Base-by-base conservation (phyloP, 768 basidiomycete genomes). In the Nidularia pulvinata region DNA sequence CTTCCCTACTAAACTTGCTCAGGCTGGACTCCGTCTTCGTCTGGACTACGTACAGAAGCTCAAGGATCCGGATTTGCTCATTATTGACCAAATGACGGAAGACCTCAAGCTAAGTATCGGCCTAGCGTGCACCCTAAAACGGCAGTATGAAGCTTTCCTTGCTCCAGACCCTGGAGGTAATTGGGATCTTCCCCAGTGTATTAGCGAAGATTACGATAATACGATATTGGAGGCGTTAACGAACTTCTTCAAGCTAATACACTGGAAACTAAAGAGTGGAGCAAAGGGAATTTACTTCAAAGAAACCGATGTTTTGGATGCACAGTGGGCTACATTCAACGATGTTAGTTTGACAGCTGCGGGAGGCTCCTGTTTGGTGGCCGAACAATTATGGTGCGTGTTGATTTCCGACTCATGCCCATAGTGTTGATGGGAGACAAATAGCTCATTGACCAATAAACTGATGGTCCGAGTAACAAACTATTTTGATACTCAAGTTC, bases 241-340 rank as follows among this genome's bases (percentile, higher is more conserved):
- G 6, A 86, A 87, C 64, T 95, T 98, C 72, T 99, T 99, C 80
- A 89, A 83, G 64, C 78, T 99, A 35, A 86, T 98, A 19, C 93
- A 96, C 59, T 94, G 90, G 91, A 96, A 98, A 68, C 79, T 99
- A 49, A 96, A 96, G 76, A 90, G 91, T 58, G 93, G 90, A 16
- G 82, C 86, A 55, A 94, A 93, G 67, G 91, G 89, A 16, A 93
- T 95, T 47, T 91, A 96, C 69, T 95, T 98, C 78, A 94, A 95
- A 65, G 97, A 99, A 75, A 97, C 95, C 0, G 96, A 98, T 66
- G 86, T 98, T n/a, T 79, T 99, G 36, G 96, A 99, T 65, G 87
- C 89, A 5, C 95, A 98, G 62, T 96, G 95, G 91, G 88, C 91
- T 16, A 95, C 96, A 19, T 87, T 98, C 70, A 91, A 91, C 58